Percentiles rank a stretch among this genome's conserved stretches.
phyloP scores from a whole-genome alignment of 805 yeast species.

The Candida sanyiensis region DNA sequence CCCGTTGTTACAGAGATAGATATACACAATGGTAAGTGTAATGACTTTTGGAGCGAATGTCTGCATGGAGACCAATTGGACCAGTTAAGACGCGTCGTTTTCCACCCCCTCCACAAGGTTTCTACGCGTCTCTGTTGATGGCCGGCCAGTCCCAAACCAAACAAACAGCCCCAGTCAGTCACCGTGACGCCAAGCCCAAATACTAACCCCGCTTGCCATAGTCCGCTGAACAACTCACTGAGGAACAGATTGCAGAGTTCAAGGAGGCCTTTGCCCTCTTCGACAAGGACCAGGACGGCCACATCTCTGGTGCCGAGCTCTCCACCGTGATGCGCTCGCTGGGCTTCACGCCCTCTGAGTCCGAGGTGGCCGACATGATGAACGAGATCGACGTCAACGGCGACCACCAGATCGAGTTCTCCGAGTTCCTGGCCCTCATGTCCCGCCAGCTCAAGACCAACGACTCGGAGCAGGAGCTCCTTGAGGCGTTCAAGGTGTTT shows the following conservation, averaged over 20 bases:
- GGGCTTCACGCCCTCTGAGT: constrained; percentile 95
- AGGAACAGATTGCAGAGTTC: constrained; percentile 94
- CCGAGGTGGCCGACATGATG: constrained; percentile 93
- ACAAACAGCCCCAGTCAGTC: too few species aligned
- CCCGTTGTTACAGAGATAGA: too few species aligned
- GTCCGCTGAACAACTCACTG: constrained; percentile 78
- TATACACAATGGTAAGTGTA: too few species aligned
- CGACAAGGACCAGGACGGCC: constrained; percentile 95
- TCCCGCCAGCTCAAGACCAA: constrained; percentile 85
- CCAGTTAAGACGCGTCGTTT: too few species aligned
- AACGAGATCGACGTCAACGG: constrained; percentile 96
- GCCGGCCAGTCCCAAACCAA: too few species aligned
- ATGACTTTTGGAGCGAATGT: too few species aligned
- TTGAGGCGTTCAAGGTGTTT: constrained; percentile 97
- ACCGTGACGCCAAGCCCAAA: not conserved
- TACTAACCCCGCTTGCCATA: constrained; percentile 11
- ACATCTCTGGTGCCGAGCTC: constrained; percentile 89
- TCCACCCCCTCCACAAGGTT: too few species aligned
- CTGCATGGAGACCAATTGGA: too few species aligned
- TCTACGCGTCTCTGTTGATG: too few species aligned
- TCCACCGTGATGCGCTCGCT: constrained; percentile 99
- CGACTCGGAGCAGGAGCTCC: constrained; percentile 93
- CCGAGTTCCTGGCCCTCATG: constrained; percentile 81
- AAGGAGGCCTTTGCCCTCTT: constrained; percentile 96
- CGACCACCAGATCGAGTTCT: constrained; percentile 81